These are phyloP conservation scores for Trichoderma brevicompactum DNA, from an alignment of 2,329 filamentous ascomycete species.

Conservation along the genomic window DNA sequence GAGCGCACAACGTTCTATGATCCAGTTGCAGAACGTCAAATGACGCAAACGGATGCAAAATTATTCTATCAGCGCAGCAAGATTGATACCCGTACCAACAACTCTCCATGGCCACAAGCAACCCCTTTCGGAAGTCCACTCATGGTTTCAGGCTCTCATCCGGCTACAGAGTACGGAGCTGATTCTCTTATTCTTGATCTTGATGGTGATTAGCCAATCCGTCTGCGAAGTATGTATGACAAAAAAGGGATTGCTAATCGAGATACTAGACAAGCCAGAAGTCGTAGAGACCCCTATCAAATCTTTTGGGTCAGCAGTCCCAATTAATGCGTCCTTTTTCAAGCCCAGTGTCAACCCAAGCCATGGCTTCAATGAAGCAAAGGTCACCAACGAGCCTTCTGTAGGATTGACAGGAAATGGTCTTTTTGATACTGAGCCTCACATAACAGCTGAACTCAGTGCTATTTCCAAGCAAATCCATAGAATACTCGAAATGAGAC, in stretches of 20 bases:
- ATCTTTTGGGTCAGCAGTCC: slow-evolving; percentile 14
- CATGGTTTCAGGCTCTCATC: slow-evolving; percentile 44
- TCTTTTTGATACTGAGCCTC: slow-evolving; percentile 72
- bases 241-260: slow-evolving; percentile 18
- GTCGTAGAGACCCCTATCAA: slow-evolving; percentile 16
- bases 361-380: slow-evolving; percentile 36
- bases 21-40: slow-evolving; percentile 88
- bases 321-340: neutral
- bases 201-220: slow-evolving; percentile 34
- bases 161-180: slow-evolving; percentile 44
- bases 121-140: slow-evolving; percentile 55
- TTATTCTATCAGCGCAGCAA: slow-evolving; percentile 93
- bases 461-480: slow-evolving; percentile 91
- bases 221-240: neutral
- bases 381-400: slow-evolving; percentile 52
- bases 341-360: slow-evolving; percentile 45
- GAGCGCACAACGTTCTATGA: slow-evolving; percentile 88
- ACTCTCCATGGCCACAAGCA: slow-evolving; percentile 46
- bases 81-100: slow-evolving; percentile 55
- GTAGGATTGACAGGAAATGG: slow-evolving; percentile 66
- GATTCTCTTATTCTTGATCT: slow-evolving; percentile 43
- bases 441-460: slow-evolving; percentile 81
- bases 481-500: slow-evolving; percentile 81
- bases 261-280: slow-evolving; percentile 29
- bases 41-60: slow-evolving; percentile 93